These are phyloP conservation scores for Candida pseudoglaebosa DNA, from an alignment of 805 yeast species.

Conservation along the genomic window DNA sequence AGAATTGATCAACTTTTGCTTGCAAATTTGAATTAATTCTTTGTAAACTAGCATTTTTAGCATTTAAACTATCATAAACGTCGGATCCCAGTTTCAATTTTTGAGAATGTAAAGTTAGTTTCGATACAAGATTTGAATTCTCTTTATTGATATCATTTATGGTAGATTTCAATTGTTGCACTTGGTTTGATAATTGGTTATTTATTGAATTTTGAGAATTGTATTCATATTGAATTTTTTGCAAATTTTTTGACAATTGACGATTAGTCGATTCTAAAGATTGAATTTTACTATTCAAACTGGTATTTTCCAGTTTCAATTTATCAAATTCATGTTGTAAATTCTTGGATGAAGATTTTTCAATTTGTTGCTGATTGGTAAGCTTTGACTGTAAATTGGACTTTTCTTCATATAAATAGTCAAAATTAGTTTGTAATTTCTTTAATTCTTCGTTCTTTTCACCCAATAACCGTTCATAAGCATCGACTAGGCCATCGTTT, in stretches of 20 bases:
- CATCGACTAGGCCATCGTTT: slow-evolving; percentile 18
- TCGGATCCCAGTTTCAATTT: slow-evolving; percentile 1
- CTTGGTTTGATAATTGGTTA: slow-evolving; percentile 37
- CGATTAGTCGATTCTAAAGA: slow-evolving; percentile 20
- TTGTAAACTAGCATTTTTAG: slow-evolving; percentile 31
- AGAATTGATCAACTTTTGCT: slow-evolving; percentile 46
- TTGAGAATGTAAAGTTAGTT: slow-evolving; percentile 15
- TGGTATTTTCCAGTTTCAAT: slow-evolving; percentile 17
- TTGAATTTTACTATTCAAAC: slow-evolving; percentile 8
- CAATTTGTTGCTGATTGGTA: slow-evolving; percentile 27
- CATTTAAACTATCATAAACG: slow-evolving; percentile 17
- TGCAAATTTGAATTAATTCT: slow-evolving; percentile 54
- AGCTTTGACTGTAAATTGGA: slow-evolving; percentile 28
- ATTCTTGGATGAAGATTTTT: slow-evolving; percentile 14
- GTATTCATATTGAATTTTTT: slow-evolving; percentile 33
- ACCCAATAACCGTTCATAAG: slow-evolving; percentile 25
- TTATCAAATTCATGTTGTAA: slow-evolving; percentile 16
- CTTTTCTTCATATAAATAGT: slow-evolving; percentile 31
- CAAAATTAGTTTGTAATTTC: slow-evolving; percentile 32
- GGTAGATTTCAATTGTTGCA: slow-evolving; percentile 22
- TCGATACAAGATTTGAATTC: slow-evolving; percentile 27
- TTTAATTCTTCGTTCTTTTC: slow-evolving; percentile 30
- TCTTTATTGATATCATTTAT: slow-evolving; percentile 15
- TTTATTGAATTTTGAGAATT: slow-evolving; percentile 27
- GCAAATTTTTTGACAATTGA: slow-evolving; percentile 22